Evolutionary conservation across 2,329 filamentous ascomycete species (phyloP).

Genomic region (Byssothecium circinans): DNA sequence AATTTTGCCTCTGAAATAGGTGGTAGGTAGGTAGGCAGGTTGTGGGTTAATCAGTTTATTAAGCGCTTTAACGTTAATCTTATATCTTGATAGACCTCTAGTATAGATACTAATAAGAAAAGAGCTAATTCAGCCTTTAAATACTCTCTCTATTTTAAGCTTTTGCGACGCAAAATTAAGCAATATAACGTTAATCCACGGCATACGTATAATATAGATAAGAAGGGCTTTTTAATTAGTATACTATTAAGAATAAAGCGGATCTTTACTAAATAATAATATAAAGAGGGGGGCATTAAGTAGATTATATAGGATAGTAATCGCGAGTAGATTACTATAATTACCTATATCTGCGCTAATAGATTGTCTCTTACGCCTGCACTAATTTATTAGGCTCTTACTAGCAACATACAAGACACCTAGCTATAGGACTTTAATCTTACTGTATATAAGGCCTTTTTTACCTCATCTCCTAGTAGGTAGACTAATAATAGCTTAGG

Average conservation of each 20-base stretch:
- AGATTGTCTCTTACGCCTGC: constrained; percentile 7
- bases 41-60: not conserved
- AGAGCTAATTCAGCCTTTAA: constrained; percentile 19
- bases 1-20: not conserved
- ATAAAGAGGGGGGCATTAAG: not conserved
- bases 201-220: constrained; percentile 11
- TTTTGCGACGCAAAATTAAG: constrained; percentile 7
- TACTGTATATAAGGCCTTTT: constrained; percentile 1
- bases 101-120: constrained; percentile 17
- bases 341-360: constrained; percentile 12
- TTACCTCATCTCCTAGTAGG: constrained; percentile 1
- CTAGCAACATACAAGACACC: constrained; percentile 3
- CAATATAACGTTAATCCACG: constrained; percentile 1
- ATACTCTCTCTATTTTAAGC: constrained; percentile 20
- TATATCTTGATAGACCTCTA: constrained; percentile 14
- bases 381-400: constrained; percentile 13
- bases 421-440: constrained; percentile 9
- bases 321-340: constrained; percentile 7
- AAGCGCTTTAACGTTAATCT: constrained; percentile 2
- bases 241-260: constrained; percentile 3
- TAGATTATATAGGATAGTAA: constrained; percentile 5
- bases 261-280: constrained; percentile 1
- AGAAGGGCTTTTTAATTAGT: constrained; percentile 6
- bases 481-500: constrained; percentile 2
- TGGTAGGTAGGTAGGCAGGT: not conserved